phyloP scores from a whole-genome alignment of 371 early-diverging fungal genomes.

The Mucor velutinosus region DNA sequence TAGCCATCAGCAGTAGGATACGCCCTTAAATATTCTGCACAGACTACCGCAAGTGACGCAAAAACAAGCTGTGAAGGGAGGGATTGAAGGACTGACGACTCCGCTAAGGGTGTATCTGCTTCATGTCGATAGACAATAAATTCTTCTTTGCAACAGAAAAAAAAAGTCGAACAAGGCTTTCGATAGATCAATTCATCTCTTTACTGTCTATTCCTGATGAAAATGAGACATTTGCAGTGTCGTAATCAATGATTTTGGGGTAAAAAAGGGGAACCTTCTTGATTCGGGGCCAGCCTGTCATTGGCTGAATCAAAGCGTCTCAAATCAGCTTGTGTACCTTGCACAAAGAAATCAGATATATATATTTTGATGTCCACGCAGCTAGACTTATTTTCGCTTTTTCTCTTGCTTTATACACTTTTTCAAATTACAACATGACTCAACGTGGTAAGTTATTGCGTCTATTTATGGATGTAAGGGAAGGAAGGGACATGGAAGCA shows the following conservation, averaged over 20 bases:
- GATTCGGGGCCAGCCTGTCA: neutral
- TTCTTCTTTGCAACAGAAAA: too few relatives aligned
- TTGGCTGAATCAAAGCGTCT: neutral
- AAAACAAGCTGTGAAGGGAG: neutral
- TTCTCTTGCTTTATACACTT: neutral
- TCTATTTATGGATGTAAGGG: neutral
- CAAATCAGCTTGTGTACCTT: slow-evolving; percentile 1
- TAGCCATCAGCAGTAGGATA: neutral
- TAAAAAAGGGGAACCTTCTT: neutral
- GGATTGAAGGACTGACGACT: neutral
- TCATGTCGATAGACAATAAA: too few relatives aligned
- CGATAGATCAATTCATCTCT: neutral
- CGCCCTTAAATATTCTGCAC: neutral
- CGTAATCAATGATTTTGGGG: neutral
- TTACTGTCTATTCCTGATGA: neutral
- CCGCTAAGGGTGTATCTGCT: neutral
- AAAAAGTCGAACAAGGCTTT: neutral
- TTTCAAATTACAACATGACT: neutral
- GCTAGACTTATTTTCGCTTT: neutral
- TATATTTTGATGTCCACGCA: slow-evolving; percentile 6
- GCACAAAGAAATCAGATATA: slow-evolving; percentile 1
- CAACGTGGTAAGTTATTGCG: neutral
- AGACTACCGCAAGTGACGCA: neutral
- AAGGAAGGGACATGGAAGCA: neutral
- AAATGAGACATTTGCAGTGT: neutral